Base-by-base conservation (phyloP, 164 flowering plant species). In the Vitis labrusca region DNA sequence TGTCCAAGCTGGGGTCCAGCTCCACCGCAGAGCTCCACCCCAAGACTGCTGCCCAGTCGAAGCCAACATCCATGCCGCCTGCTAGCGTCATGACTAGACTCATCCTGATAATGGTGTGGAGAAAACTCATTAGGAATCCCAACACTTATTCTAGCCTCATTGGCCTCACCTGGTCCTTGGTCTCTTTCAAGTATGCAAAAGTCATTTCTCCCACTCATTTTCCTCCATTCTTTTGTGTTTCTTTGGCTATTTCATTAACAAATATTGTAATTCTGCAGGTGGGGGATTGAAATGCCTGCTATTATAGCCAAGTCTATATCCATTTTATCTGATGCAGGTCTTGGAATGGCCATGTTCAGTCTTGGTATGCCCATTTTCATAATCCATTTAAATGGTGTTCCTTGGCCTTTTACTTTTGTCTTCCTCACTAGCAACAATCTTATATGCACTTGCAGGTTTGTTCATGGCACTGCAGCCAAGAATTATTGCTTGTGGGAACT, bases 101-200 rank as follows among this genome's bases (percentile, higher is more conserved):
- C 61, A 79, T 76, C 6, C 66, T 76, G 17, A 65, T 79, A 55
- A 78, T 74, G 78, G 81, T 78, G 4, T 78, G 80, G 77, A 68
- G 81, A 17, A 74, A 78, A 67, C 74, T 79, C 15, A 76, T 76
- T 23, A 60, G 79, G 13, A 79, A 79, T 59, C 80, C 82, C 49
- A 79, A 76, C 73, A 78, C 79, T 8, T 75, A 78, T 63, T 69
- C 78, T 2, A 78, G 79, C 63, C 68, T 78, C 17, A 17, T 73
- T 47, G 80, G 80, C 9, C 69, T 79, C 11, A 15, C 50, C 11
- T 79, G 80, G 82, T 73, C 82, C 51, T 80, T 79, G 52, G 49
- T 79, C 14, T 64, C 80, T 8, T 76, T 56, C 70, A 58, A 74
- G 82, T 76, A 54, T 15, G 30, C 47, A 29, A 1, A 48, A 9